These are phyloP conservation scores for Physcia stellaris DNA, from an alignment of 495 filamentous ascomycete species.

Conservation along the genomic window DNA sequence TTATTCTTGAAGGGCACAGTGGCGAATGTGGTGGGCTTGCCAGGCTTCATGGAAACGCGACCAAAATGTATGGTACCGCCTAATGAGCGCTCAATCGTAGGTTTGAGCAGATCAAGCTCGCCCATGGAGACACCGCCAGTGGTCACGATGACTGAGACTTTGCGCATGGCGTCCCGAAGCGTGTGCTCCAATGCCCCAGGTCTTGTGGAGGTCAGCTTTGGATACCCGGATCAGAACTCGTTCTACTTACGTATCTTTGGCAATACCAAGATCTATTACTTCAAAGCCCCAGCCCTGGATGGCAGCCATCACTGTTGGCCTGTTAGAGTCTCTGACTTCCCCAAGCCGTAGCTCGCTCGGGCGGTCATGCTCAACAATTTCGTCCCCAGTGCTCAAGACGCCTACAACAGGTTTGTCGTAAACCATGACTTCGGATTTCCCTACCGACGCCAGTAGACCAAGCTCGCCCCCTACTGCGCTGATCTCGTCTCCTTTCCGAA, in stretches of 20 bases:
- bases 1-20: conserved; percentile 52
- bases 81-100: conserved; percentile 81
- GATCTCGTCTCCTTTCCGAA: conserved; percentile 63
- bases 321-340: conserved; percentile 86
- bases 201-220: conserved; percentile 11
- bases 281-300: conserved; percentile 64
- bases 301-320: conserved; percentile 70
- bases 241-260: conserved; percentile 47
- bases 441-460: conserved; percentile 76
- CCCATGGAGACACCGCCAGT: conserved; percentile 97
- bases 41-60: conserved; percentile 92
- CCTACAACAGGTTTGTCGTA: conserved; percentile 71
- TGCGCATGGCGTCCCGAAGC: conserved; percentile 56
- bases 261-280: conserved; percentile 77
- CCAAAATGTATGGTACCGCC: conserved; percentile 96
- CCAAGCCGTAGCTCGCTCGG: conserved; percentile 51
- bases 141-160: conserved; percentile 74
- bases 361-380: conserved; percentile 67
- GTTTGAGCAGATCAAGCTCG: conserved; percentile 92
- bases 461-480: conserved; percentile 81
- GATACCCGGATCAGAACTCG: neutral
- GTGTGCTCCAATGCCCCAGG: conserved; percentile 61
- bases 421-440: conserved; percentile 54
- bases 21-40: conserved; percentile 94
- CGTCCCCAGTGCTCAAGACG: conserved; percentile 87